Conservation (phyloP, 345 rosid species). For the Erysimum cheiranthoides region DNA sequence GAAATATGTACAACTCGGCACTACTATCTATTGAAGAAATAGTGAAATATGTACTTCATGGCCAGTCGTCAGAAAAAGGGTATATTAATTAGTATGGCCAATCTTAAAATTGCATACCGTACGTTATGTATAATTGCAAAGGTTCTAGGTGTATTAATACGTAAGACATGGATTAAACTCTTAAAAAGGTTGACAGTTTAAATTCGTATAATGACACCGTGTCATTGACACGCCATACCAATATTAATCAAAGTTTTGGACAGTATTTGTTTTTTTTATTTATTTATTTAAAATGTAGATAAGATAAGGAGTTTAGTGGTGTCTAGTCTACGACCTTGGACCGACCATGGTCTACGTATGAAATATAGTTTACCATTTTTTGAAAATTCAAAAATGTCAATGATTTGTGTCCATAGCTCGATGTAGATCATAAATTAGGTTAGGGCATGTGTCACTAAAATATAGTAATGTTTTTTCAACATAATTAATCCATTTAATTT, state of each 20-base stretch:
- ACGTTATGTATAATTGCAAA: too few species aligned
- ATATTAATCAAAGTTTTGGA: constrained; percentile 7
- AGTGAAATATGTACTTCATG: too few species aligned
- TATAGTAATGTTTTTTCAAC: neutral
- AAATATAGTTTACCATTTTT: constrained; percentile 27
- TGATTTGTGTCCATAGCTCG: constrained; percentile 48
- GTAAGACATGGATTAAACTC: neutral
- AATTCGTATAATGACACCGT: neutral
- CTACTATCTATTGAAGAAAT: neutral
- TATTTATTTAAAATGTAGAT: constrained; percentile 10
- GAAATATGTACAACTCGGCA: neutral
- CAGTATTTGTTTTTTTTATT: neutral
- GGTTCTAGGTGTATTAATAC: too few species aligned
- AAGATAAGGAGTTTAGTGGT: constrained; percentile 42
- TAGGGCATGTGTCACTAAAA: constrained; percentile 47
- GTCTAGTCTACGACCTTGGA: constrained; percentile 49
- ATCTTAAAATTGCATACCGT: too few species aligned
- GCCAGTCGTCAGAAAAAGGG: neutral
- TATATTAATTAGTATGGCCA: too few species aligned
- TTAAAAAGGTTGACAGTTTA: neutral
- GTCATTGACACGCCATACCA: neutral
- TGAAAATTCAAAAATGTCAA: constrained; percentile 36
- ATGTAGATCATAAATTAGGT: constrained; percentile 46
- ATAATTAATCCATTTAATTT: constrained; percentile 9
- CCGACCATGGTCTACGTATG: constrained; percentile 47